Conservation (phyloP, 176 grass and related monocot species). For the Aegilops tauschii region DNA sequence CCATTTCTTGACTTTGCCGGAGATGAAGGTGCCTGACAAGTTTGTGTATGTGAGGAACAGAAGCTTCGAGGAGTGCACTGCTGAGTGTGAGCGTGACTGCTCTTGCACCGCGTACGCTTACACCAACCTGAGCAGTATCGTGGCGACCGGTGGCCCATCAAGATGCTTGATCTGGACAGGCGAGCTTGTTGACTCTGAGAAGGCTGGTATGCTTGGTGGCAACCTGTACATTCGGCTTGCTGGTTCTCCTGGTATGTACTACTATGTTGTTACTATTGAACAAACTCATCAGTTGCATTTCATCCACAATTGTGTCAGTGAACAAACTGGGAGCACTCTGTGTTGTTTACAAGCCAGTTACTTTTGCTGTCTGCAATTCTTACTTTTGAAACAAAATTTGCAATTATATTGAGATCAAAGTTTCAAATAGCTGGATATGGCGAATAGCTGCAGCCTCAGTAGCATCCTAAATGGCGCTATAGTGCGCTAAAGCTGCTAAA, state of each 20-base stretch:
- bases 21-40: slow-evolving; percentile 44
- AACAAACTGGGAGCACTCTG: too few relatives aligned
- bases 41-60: slow-evolving; percentile 12
- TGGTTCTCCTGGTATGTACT: slow-evolving; percentile 20
- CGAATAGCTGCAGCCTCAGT: too few relatives aligned
- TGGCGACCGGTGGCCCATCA: not conserved
- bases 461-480: too few relatives aligned
- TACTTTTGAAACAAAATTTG: not conserved
- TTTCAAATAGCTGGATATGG: too few relatives aligned
- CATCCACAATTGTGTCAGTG: not conserved
- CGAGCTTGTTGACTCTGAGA: slow-evolving; percentile 41
- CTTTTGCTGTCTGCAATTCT: not conserved
- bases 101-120: slow-evolving; percentile 48
- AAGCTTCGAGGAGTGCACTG: slow-evolving; percentile 28
- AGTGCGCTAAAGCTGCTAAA: too few relatives aligned
- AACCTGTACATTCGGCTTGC: slow-evolving; percentile 41
- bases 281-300: not conserved
- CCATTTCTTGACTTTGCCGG: slow-evolving; percentile 11
- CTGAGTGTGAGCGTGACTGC: slow-evolving; percentile 41
- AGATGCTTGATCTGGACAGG: slow-evolving; percentile 56
- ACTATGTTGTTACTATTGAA: not conserved
- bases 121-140: not conserved
- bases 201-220: not conserved
- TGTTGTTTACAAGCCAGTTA: not conserved
- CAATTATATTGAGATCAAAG: not conserved